Percentiles rank a stretch among this genome's conserved stretches.
phyloP scores from a whole-genome alignment of 2,329 filamentous ascomycete species.

The Chaetomiaceae sp. region DNA sequence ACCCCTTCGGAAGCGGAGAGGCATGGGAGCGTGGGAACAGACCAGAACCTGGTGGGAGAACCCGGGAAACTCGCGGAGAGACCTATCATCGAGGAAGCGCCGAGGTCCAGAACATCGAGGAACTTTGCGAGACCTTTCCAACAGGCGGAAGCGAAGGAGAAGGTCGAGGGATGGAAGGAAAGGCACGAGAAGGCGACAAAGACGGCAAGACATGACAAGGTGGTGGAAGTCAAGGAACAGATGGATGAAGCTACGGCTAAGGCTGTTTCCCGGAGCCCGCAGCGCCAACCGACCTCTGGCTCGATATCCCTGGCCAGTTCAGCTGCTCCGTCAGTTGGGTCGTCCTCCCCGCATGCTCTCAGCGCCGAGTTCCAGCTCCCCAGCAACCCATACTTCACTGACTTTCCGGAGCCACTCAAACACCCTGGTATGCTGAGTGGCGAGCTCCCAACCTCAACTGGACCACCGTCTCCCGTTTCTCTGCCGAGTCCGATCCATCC shows the following conservation, averaged over 20 bases:
- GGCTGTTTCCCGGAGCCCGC: not conserved
- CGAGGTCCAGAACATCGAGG: not conserved
- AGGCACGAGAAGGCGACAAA: not conserved
- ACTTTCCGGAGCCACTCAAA: constrained; percentile 3
- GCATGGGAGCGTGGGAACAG: not conserved
- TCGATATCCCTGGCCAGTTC: constrained; percentile 9
- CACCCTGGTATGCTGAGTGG: not conserved
- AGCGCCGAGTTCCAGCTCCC: constrained; percentile 9
- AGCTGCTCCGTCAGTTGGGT: constrained; percentile 1
- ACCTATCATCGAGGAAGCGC: not conserved
- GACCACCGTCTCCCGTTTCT: constrained; percentile 14
- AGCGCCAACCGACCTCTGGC: constrained; percentile 3
- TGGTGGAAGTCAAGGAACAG: not conserved
- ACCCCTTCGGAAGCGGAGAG: not conserved
- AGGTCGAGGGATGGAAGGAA: not conserved
- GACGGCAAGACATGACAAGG: not conserved
- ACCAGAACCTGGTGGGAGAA: not conserved
- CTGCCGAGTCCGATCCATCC: constrained; percentile 9
- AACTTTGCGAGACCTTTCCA: not conserved
- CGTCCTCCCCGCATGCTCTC: not conserved
- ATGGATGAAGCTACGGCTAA: not conserved
- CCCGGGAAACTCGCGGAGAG: not conserved
- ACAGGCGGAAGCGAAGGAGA: not conserved
- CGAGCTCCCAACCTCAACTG: constrained; percentile 6
- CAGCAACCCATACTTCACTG: constrained; percentile 13